Base-by-base conservation (phyloP, 306 rosid genomes). In the Canavalia ensiformis region DNA sequence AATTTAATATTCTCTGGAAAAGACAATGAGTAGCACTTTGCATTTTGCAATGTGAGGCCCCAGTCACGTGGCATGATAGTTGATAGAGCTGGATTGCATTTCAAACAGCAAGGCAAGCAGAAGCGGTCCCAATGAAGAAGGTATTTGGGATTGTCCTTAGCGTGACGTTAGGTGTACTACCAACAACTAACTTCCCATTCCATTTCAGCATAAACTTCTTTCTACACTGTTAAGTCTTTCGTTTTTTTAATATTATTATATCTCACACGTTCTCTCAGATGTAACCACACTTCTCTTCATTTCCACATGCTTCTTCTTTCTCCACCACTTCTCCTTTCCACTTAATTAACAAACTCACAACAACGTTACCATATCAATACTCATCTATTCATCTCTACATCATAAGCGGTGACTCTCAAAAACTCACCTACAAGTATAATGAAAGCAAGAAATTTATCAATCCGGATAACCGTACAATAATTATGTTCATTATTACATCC, bases 1-100 rank as follows among this genome's bases (percentile, higher is more conserved):
- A 37, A 7, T 35, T 33, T n/a, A 30, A 2, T 55, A 25, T 56
- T 72, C 52, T 49, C n/a, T 39, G 41, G 0, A 25, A 77, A 8
- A 8, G 47, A 50, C 6, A 75, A 68, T 33, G 25, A 18, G 25
- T 18, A 18, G 25, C 25, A 12, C 74, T 44, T 45, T 74, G 74
- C 62, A 74, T 13, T 65, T 35, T 58, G n/a, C 31, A 46, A 31
- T 7, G 8, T 51, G 13, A 80, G 90, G 86, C 74, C 84, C 88
- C 86, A 84, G 83, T 77, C 92, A 89, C 89, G 88, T 86, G 90
- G 59, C 68, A 65, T 68, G 82, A 45, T 67, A 67, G 72, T 41
- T 65, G 54, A 44, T 51, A 66, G 84, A 56, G 83, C 72, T 74
- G 83, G 70, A 71, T 30, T 72, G 75, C 80, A 72, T 75, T 65